These are phyloP conservation scores for Exobasidium cylindrosporum DNA, from an alignment of 1,284 basidiomycete genomes.

Conservation along the genomic window DNA sequence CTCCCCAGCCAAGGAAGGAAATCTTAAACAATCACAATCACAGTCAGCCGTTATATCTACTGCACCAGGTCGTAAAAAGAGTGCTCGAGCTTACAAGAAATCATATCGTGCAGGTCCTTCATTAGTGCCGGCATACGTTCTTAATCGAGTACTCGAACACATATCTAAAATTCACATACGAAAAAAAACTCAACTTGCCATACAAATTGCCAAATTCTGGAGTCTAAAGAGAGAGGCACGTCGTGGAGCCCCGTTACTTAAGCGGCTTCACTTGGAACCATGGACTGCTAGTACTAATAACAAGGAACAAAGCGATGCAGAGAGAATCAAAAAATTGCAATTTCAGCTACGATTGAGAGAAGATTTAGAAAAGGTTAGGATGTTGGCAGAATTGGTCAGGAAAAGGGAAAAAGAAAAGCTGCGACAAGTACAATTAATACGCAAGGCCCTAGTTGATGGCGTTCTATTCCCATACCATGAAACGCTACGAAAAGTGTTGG, in stretches of 20 bases:
- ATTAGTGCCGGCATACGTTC: conserved; percentile 60
- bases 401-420: conserved; percentile 83
- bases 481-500: conserved; percentile 66
- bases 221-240: conserved; percentile 90
- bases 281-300: conserved; percentile 80
- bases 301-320: conserved; percentile 61
- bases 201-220: conserved; percentile 86
- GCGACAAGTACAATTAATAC: conserved; percentile 69
- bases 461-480: conserved; percentile 67
- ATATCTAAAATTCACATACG: conserved; percentile 69
- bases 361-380: conserved; percentile 74
- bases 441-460: conserved; percentile 64
- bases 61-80: conserved; percentile 51
- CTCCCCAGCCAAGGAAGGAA: background rate
- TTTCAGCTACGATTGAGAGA: conserved; percentile 64
- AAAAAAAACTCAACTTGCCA: conserved; percentile 75
- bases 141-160: conserved; percentile 73
- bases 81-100: conserved; percentile 61
- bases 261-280: conserved; percentile 90
- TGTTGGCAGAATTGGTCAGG: conserved; percentile 69
- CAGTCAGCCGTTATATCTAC: background rate
- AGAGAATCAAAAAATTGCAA: conserved; percentile 73
- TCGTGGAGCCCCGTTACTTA: conserved; percentile 87
- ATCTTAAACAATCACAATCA: background rate
- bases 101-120: conserved; percentile 61